Percentiles rank a stretch among this genome's conserved stretches.
phyloP scores from a whole-genome alignment of 164 flowering plant genomes.

The Paratinospora sagittata region DNA sequence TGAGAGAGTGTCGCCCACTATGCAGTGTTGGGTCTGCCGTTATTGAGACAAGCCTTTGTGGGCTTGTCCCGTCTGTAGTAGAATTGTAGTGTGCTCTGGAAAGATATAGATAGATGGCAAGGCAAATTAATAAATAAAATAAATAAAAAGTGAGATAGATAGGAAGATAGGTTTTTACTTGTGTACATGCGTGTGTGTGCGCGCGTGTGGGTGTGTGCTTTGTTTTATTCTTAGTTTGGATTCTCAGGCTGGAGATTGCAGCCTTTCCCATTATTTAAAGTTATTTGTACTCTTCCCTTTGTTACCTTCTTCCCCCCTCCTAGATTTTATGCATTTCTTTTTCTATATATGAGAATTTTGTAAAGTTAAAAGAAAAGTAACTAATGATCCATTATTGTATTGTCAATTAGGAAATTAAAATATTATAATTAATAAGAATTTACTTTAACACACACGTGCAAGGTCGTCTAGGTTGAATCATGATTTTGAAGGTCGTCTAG shows the following conservation, averaged over 20 bases:
- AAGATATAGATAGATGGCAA: too few species aligned
- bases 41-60: conserved; percentile 11
- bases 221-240: conserved; percentile 1
- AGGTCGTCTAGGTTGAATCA: too few species aligned
- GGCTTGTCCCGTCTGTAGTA: conserved; percentile 7
- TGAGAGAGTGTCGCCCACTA: conserved; percentile 9
- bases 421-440: too few species aligned
- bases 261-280: neutral
- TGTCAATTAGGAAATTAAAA: too few species aligned
- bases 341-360: too few species aligned
- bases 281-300: neutral
- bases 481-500: too few species aligned
- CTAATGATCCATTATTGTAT: too few species aligned
- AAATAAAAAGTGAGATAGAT: too few species aligned
- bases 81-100: neutral
- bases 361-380: too few species aligned
- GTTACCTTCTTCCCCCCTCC: neutral
- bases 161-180: neutral
- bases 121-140: too few species aligned
- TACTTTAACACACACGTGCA: too few species aligned
- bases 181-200: neutral
- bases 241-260: conserved; percentile 1
- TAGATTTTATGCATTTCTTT: neutral
- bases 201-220: conserved; percentile 1
- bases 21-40: conserved; percentile 15